Base-by-base conservation (phyloP, 2,329 filamentous ascomycete species). In the Helotiales sp. region DNA sequence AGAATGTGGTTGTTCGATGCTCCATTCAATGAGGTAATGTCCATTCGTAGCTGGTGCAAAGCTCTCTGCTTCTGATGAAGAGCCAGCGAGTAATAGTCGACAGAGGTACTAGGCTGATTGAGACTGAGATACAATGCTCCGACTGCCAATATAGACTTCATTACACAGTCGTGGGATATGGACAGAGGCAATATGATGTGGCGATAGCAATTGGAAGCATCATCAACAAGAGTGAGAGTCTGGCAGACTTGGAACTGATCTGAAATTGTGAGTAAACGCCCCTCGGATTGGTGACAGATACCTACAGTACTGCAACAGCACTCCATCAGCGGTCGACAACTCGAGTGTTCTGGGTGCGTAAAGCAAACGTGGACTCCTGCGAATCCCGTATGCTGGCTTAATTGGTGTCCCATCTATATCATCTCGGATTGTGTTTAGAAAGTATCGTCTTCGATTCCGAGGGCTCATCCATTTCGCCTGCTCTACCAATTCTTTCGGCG, bases 141-240 rank as follows among this genome's bases (percentile, higher is more conserved):
- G 22, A 61, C 44, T 2, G 58, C 58, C 30, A 61, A 19, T 2
- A 61, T 44, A 25, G 54, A 58, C 31, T 36, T 33, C 51, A 31
- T 61, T n/a, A 61, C 51, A 52, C 24, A 58, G 48, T 55, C 55
- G 30, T 61, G 38, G 13, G 38, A 27, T 22, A 58, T 25, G 9
- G 58, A 57, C 8, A 61, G 25, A 25, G 58, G 55, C 25, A 61
- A 29, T 27, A 58, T 47, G 13, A 58, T 55, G 12, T 61, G 55
- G 29, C 58, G 58, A 25, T 55, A 61, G 24, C 55, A 52, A 46
- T 61, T 61, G n/a, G 58, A 61, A 7, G 25, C 27, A 36, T 61
- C 58, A 31, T 61, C 58, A 38, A 61, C 58, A 5, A 61, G 50
- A 19, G 55, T 61, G 25, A 61, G 51, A 34, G 19, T 52, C 8